phyloP scores from a whole-genome alignment of 2,329 filamentous ascomycete species.

The Claviceps spartinae region DNA sequence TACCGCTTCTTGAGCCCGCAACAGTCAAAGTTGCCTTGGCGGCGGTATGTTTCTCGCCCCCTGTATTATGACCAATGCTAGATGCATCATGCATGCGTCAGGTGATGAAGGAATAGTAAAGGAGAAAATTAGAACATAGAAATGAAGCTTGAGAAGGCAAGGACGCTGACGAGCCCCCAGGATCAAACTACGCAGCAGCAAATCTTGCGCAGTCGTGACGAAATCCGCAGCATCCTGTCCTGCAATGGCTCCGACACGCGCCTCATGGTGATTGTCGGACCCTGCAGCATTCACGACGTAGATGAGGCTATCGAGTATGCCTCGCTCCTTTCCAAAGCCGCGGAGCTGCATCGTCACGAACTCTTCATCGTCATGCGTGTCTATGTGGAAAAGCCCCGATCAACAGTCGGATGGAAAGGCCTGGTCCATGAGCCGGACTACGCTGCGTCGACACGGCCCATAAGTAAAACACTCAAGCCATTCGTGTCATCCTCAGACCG shows the following conservation, averaged over 20 bases:
- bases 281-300: conserved; percentile 95
- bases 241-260: conserved; percentile 22
- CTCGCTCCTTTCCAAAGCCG: conserved; percentile 63
- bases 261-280: conserved; percentile 68
- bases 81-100: too few species aligned
- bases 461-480: too few species aligned
- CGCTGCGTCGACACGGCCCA: conserved; percentile 30
- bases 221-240: background rate
- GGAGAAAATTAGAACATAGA: too few species aligned
- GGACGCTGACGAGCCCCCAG: background rate
- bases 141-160: background rate
- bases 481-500: background rate
- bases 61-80: background rate
- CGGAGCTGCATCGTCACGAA: conserved; percentile 79
- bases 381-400: conserved; percentile 96
- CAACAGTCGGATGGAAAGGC: conserved; percentile 97
- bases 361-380: conserved; percentile 93
- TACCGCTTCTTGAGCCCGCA: background rate
- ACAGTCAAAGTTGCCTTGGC: background rate
- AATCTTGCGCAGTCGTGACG: background rate
- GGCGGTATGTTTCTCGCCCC: background rate
- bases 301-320: conserved; percentile 86
- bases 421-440: conserved; percentile 98
- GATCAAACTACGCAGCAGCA: background rate
- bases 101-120: too few species aligned